Base-by-base conservation (phyloP, 2,329 filamentous ascomycete species). In the Hymenoscyphus infarciens region DNA sequence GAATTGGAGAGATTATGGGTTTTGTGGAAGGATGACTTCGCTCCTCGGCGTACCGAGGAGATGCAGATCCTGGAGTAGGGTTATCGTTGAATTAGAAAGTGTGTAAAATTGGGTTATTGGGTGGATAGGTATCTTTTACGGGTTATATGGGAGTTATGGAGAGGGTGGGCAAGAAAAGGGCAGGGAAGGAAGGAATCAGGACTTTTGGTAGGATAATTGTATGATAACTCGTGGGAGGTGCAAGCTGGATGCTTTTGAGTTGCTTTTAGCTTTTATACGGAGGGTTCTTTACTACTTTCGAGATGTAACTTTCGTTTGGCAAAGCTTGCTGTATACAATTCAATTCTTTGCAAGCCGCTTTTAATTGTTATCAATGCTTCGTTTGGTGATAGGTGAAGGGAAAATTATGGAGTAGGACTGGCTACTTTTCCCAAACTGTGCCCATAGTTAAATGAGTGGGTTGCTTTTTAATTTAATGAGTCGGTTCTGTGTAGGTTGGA, bases 1-100 rank as follows among this genome's bases (percentile, higher is more conserved):
- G 94, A 94, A 78, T 75, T 95, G 63, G 77, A 86, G 77, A 82
- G 85, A 64, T 77, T 94, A 22, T 95, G 90, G 88, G 83, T 91
- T 59, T 80, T 84, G 39, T 91, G 91, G 81, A 93, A 92, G 78
- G 89, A 92, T 68, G 83, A 84, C 25, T 94, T 92, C 78, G 84
- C 88, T 0, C 78, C 78, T 55, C 78, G 85, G 29, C 78, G 89
- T 45, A 81, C 78, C 63, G 83, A 82, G 61, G 90, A 93, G 73
- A 73, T 92, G 75, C 80, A 87, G 73, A 86, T 92, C 71, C 75
- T 90, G 39, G 82, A 84, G 70, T 89, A 56, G 39, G 16, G 25
- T 16, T n/a, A 6, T 56, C 13, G 38, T 29, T 31, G 31, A 52
- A 5, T 8, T 16, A 42, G 33, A 22, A 7, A 4, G 22, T 29